phyloP scores from a whole-genome alignment of 495 filamentous ascomycete genomes.

The Daldinia decipiens region DNA sequence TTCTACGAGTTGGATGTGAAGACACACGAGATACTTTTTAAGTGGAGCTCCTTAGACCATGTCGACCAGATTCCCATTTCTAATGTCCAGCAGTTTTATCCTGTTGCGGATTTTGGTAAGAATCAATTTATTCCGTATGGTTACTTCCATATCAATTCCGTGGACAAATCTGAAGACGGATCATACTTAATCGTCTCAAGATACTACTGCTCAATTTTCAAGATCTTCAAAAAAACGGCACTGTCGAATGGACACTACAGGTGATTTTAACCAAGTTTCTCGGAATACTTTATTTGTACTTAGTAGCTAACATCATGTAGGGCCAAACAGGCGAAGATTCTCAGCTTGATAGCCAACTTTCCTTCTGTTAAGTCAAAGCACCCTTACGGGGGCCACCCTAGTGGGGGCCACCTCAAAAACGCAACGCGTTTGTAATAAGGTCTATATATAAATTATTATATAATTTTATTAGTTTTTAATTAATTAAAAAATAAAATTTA shows the following conservation, averaged over 20 bases:
- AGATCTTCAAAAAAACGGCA: slow-evolving; percentile 24
- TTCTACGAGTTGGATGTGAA: slow-evolving; percentile 39
- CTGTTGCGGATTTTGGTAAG: slow-evolving; percentile 21
- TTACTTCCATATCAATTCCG: slow-evolving; percentile 39
- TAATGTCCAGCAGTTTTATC: slow-evolving; percentile 30
- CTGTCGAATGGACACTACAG: slow-evolving; percentile 34
- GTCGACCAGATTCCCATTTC: slow-evolving; percentile 31
- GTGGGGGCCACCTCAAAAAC: too few relatives aligned
- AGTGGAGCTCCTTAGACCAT: slow-evolving; percentile 28
- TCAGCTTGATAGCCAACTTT: slow-evolving; percentile 19
- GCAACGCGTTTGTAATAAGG: too few relatives aligned
- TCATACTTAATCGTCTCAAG: slow-evolving; percentile 37
- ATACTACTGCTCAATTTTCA: slow-evolving; percentile 37
- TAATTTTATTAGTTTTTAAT: too few relatives aligned
- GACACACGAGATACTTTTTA: slow-evolving; percentile 32
- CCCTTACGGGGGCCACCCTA: too few relatives aligned
- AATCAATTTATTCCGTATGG: slow-evolving; percentile 34
- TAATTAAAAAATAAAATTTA: too few relatives aligned
- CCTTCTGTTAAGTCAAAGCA: too few relatives aligned
- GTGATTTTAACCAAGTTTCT: slow-evolving; percentile 4
- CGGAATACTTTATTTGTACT: too few relatives aligned
- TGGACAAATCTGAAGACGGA: slow-evolving; percentile 34
- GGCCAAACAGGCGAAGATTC: slow-evolving; percentile 36
- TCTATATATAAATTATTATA: too few relatives aligned
- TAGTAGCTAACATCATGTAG: slow-evolving; percentile 11